Evolutionary conservation across 306 rosid genomes (phyloP).

Genomic region (Begonia peltatifolia): DNA sequence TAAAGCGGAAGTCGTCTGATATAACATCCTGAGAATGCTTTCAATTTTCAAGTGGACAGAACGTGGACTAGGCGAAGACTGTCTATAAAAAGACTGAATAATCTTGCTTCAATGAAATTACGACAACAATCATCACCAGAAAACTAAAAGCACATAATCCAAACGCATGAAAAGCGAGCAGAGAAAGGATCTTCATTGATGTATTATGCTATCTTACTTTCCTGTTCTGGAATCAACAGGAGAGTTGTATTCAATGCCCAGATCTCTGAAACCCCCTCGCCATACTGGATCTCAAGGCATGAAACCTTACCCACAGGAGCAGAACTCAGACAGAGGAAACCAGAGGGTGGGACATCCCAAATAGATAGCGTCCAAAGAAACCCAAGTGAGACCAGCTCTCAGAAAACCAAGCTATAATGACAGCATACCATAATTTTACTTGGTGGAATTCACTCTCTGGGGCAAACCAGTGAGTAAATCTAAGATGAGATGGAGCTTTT

Average conservation of each 20-base stretch:
- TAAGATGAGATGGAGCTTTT: slow-evolving; percentile 64
- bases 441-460: slow-evolving; percentile 5
- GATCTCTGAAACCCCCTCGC: slow-evolving; percentile 41
- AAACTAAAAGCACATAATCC: too few relatives aligned
- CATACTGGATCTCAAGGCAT: slow-evolving; percentile 17
- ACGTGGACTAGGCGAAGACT: too few relatives aligned
- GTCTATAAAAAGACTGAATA: too few relatives aligned
- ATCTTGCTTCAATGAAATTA: too few relatives aligned
- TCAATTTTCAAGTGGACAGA: too few relatives aligned
- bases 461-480: slow-evolving; percentile 43
- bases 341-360: background rate
- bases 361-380: slow-evolving; percentile 3
- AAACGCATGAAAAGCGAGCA: too few relatives aligned
- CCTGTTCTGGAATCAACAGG: background rate
- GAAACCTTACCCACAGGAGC: slow-evolving; percentile 10
- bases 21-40: too few relatives aligned
- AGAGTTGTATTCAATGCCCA: slow-evolving; percentile 26
- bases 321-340: slow-evolving; percentile 28
- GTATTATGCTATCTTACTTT: background rate
- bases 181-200: too few relatives aligned
- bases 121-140: too few relatives aligned
- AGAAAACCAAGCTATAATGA: slow-evolving; percentile 6
- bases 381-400: slow-evolving; percentile 15
- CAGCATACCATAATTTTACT: slow-evolving; percentile 4
- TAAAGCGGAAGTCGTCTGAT: too few relatives aligned